Evolutionary conservation across 495 filamentous ascomycete genomes (phyloP).

Genomic region (Opeltia flavorubescens): DNA sequence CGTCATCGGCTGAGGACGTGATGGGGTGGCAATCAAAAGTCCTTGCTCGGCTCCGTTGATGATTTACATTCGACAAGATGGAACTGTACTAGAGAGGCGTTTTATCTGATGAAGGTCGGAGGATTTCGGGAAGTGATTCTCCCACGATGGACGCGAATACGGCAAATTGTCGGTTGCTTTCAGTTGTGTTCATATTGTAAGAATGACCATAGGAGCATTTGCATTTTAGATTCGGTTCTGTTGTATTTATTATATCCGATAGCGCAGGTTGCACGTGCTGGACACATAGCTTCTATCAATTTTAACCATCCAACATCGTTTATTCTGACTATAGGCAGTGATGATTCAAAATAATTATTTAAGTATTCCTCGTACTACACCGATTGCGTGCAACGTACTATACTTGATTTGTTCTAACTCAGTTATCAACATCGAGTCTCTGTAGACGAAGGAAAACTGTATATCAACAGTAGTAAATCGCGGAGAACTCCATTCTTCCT

Average conservation of each 20-base stretch:
- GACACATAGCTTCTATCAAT: background rate
- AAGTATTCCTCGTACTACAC: too few relatives aligned
- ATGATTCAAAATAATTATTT: too few relatives aligned
- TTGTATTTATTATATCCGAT: background rate
- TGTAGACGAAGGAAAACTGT: too few relatives aligned
- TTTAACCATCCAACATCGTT: background rate
- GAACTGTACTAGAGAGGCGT: conserved; percentile 1
- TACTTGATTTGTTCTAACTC: too few relatives aligned
- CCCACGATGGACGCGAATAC: too few relatives aligned
- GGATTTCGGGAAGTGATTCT: background rate
- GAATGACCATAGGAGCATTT: background rate
- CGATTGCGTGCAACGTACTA: too few relatives aligned
- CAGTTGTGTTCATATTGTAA: background rate
- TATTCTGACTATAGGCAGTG: too few relatives aligned
- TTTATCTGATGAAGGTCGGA: background rate
- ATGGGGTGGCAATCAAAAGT: background rate
- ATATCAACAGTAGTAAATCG: too few relatives aligned
- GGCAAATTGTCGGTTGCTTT: too few relatives aligned
- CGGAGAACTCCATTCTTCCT: too few relatives aligned
- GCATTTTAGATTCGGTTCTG: background rate
- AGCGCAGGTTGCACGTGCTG: background rate
- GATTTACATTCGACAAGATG: background rate
- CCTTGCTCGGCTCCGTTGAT: background rate
- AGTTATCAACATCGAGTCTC: too few relatives aligned
- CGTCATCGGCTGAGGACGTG: background rate